These are phyloP conservation scores for Cladosporium sp. DNA, from an alignment of 2,329 filamentous ascomycete genomes.

Conservation along the genomic window DNA sequence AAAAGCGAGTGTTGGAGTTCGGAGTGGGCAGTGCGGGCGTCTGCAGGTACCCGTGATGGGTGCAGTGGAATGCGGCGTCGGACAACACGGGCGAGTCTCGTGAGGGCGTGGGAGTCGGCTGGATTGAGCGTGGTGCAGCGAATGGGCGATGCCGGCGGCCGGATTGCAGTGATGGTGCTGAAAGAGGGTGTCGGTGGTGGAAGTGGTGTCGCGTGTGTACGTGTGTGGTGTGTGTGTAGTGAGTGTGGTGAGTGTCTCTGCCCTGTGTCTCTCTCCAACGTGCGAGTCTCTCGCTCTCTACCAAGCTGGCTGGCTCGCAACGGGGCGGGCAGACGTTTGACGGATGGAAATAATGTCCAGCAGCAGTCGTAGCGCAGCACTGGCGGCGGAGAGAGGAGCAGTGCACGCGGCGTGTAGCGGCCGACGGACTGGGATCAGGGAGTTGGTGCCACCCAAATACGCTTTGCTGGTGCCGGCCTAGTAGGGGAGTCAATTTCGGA, in stretches of 20 bases:
- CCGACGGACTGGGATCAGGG: background rate
- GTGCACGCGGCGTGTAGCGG: background rate
- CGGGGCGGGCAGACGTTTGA: conserved; percentile 10
- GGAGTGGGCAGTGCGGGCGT: conserved; percentile 1
- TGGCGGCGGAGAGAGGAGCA: background rate
- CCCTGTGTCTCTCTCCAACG: background rate
- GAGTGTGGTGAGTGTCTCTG: background rate
- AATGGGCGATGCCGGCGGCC: conserved; percentile 13
- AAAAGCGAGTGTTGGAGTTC: conserved; percentile 7
- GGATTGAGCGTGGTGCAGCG: conserved; percentile 10
- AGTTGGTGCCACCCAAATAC: background rate
- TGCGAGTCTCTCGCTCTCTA: background rate
- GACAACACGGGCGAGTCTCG: conserved; percentile 18
- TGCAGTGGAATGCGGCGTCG: conserved; percentile 21
- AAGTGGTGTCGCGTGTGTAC: background rate
- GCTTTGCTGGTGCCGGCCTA: background rate
- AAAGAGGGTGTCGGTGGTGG: background rate
- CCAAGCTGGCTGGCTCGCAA: conserved; percentile 6
- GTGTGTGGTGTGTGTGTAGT: background rate
- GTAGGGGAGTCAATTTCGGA: background rate
- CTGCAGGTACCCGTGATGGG: conserved; percentile 17
- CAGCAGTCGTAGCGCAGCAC: background rate
- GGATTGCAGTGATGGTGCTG: background rate
- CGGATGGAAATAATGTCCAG: conserved; percentile 4
- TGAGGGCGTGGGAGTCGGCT: conserved; percentile 6